phyloP scores from a whole-genome alignment of 2,329 filamentous ascomycete species.

The Aspergillus amoenus region DNA sequence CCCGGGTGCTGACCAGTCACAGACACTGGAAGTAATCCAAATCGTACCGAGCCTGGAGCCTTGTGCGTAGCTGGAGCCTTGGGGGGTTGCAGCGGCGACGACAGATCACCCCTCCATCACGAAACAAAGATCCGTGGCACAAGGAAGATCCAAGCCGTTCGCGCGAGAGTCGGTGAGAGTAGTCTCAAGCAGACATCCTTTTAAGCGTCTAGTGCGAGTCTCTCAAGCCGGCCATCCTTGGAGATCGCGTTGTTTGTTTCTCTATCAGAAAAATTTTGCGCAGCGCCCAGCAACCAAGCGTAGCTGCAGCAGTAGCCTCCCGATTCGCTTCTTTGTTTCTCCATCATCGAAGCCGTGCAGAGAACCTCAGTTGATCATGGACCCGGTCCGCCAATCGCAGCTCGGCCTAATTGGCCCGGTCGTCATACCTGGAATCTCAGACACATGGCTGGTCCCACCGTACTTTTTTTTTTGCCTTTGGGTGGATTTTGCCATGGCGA shows the following conservation, averaged over 20 bases:
- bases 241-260: conserved; percentile 8
- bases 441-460: conserved; percentile 25
- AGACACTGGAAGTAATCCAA: background rate
- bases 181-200: background rate
- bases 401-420: conserved; percentile 8
- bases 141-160: background rate
- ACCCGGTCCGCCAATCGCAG: conserved; percentile 16
- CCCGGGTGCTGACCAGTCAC: background rate
- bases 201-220: background rate
- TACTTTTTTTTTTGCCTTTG: conserved; percentile 24
- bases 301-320: conserved; percentile 15
- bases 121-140: background rate
- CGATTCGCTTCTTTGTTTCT: conserved; percentile 20
- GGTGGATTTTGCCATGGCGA: conserved; percentile 2
- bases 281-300: conserved; percentile 23
- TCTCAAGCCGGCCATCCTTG: background rate
- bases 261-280: conserved; percentile 14
- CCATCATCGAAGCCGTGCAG: conserved; percentile 21
- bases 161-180: conserved; percentile 3
- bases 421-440: conserved; percentile 16
- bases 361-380: conserved; percentile 26
- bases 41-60: background rate
- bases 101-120: background rate
- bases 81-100: background rate
- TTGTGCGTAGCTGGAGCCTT: background rate